phyloP scores from a whole-genome alignment of 805 yeast species.

The Teunomyces tritomae region DNA sequence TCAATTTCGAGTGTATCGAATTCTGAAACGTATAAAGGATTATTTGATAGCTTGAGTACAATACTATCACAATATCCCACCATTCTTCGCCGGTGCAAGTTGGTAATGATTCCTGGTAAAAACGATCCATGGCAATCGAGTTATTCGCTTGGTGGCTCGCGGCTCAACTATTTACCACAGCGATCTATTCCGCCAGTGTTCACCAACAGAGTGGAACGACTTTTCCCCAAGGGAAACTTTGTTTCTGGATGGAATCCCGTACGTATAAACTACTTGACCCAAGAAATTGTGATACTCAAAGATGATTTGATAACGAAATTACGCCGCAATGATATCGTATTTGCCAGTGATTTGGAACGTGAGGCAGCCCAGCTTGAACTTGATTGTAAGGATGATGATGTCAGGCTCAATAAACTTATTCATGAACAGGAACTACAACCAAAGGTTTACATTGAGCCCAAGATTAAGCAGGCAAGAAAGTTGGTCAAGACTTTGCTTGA shows the following conservation, averaged over 20 bases:
- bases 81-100: slow-evolving; percentile 49
- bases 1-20: slow-evolving; percentile 47
- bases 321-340: slow-evolving; percentile 63
- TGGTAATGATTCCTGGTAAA: slow-evolving; percentile 81
- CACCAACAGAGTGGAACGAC: slow-evolving; percentile 61
- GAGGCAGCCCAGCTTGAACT: slow-evolving; percentile 22
- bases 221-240: slow-evolving; percentile 39
- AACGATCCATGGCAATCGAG: slow-evolving; percentile 92
- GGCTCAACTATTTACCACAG: slow-evolving; percentile 53
- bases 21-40: slow-evolving; percentile 56
- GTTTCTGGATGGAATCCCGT: slow-evolving; percentile 68
- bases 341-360: slow-evolving; percentile 40
- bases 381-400: slow-evolving; percentile 11
- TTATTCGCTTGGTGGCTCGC: slow-evolving; percentile 54
- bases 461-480: slow-evolving; percentile 60
- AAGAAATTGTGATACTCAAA: slow-evolving; percentile 72
- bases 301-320: slow-evolving; percentile 73
- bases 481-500: slow-evolving; percentile 78
- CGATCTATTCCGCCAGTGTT: slow-evolving; percentile 68
- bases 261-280: slow-evolving; percentile 73
- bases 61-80: slow-evolving; percentile 58
- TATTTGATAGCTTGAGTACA: slow-evolving; percentile 73
- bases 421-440: slow-evolving; percentile 8
- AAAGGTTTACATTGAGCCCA: slow-evolving; percentile 36
- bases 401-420: slow-evolving; percentile 23